phyloP scores from a whole-genome alignment of 1,139 yeast species.

The Diutina scorzettiae region DNA sequence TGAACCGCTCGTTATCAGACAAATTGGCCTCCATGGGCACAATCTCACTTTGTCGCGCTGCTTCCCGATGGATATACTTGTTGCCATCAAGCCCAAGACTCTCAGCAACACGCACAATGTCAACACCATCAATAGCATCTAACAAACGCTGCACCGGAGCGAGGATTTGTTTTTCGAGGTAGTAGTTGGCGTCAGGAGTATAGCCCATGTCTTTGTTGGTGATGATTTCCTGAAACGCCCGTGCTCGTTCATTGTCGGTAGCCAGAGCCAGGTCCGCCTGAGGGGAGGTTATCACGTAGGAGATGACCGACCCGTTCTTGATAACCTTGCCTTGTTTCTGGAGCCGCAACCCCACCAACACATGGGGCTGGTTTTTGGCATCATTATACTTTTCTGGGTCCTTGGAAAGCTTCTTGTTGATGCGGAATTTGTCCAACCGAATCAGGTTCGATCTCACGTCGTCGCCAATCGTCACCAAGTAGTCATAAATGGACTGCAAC shows the following conservation, averaged over 20 bases:
- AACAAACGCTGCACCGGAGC: constrained; percentile 87
- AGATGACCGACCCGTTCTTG: constrained; percentile 82
- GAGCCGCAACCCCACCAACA: constrained; percentile 80
- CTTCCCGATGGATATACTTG: constrained; percentile 40
- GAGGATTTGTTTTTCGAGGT: constrained; percentile 77
- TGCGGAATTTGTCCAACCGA: constrained; percentile 52
- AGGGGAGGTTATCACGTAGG: constrained; percentile 50
- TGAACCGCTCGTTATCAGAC: constrained; percentile 73
- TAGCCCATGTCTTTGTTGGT: constrained; percentile 32
- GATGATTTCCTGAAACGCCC: constrained; percentile 63
- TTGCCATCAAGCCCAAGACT: constrained; percentile 68
- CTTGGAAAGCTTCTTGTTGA: constrained; percentile 65
- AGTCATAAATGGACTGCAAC: constrained; percentile 57
- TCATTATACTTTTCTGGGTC: constrained; percentile 66
- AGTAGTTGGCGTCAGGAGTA: constrained; percentile 65
- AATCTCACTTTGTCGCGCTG: constrained; percentile 29
- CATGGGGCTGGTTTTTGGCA: constrained; percentile 83
- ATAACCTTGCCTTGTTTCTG: constrained; percentile 73
- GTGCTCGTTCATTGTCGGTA: constrained; percentile 62
- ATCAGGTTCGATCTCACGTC: constrained; percentile 53
- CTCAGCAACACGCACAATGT: constrained; percentile 64
- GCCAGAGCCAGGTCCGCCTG: constrained; percentile 22
- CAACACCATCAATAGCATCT: constrained; percentile 80
- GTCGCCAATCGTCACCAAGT: constrained; percentile 48
- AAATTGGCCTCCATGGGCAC: constrained; percentile 76